phyloP scores from a whole-genome alignment of 2,329 filamentous ascomycete genomes.

The Alternaria sp. region DNA sequence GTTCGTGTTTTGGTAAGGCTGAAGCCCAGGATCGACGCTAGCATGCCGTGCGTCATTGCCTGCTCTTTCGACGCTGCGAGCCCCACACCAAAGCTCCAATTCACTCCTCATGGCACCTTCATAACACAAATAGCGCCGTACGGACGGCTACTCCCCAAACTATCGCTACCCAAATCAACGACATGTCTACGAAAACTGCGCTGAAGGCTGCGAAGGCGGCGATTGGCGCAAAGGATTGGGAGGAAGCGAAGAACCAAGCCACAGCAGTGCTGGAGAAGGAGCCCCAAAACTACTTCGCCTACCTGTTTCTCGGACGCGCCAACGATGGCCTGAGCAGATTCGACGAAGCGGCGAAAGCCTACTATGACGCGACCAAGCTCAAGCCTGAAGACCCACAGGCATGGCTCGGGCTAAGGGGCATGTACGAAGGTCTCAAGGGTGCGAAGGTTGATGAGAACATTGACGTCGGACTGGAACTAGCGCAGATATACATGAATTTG shows the following conservation, averaged over 20 bases:
- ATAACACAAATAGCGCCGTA: slow-evolving; percentile 23
- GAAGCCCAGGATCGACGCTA: slow-evolving; percentile 29
- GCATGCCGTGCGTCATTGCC: slow-evolving; percentile 32
- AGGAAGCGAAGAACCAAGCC: slow-evolving; percentile 73
- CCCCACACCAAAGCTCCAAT: slow-evolving; percentile 19
- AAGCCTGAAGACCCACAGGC: slow-evolving; percentile 80
- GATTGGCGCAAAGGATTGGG: slow-evolving; percentile 79
- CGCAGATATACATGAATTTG: slow-evolving; percentile 69
- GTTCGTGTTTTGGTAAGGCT: slow-evolving; percentile 38
- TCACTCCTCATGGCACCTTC: slow-evolving; percentile 26
- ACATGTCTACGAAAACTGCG: slow-evolving; percentile 66
- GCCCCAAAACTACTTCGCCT: slow-evolving; percentile 80
- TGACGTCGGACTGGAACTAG: slow-evolving; percentile 73
- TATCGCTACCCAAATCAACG: neutral
- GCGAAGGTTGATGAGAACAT: slow-evolving; percentile 76
- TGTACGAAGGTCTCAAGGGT: slow-evolving; percentile 79
- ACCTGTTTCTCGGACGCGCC: slow-evolving; percentile 87
- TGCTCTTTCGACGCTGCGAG: slow-evolving; percentile 11
- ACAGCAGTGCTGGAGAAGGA: slow-evolving; percentile 74
- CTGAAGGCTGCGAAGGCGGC: slow-evolving; percentile 82
- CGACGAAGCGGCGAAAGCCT: slow-evolving; percentile 77
- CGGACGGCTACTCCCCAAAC: slow-evolving; percentile 1
- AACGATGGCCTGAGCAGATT: slow-evolving; percentile 75
- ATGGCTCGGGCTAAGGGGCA: slow-evolving; percentile 86
- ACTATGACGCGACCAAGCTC: slow-evolving; percentile 72